Evolutionary conservation across 2,329 filamentous ascomycete genomes (phyloP).

Genomic region (Penicillium frequentans): DNA sequence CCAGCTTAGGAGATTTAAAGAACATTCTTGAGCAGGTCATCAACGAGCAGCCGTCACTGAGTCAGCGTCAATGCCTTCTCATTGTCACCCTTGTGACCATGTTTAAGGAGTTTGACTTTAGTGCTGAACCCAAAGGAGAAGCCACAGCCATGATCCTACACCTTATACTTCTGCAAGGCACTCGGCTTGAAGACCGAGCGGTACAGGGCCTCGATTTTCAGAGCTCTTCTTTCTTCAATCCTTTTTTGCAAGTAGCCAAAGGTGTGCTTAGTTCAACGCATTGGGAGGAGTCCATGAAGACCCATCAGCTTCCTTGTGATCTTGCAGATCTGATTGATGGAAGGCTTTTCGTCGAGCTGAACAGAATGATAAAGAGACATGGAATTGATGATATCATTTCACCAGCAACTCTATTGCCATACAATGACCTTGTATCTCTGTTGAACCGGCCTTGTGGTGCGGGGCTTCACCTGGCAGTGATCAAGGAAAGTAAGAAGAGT

Average conservation of each 20-base stretch:
- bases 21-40: background rate
- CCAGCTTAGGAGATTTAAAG: background rate
- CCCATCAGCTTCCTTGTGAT: constrained; percentile 39
- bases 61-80: constrained; percentile 21
- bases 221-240: constrained; percentile 26
- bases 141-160: constrained; percentile 22
- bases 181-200: constrained; percentile 18
- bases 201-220: background rate
- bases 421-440: constrained; percentile 9
- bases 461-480: background rate
- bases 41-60: constrained; percentile 8
- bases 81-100: constrained; percentile 19
- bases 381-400: constrained; percentile 1
- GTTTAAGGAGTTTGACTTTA: constrained; percentile 1
- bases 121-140: background rate
- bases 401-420: constrained; percentile 9
- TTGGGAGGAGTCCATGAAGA: constrained; percentile 34
- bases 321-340: constrained; percentile 59
- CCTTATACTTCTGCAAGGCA: constrained; percentile 19
- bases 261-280: constrained; percentile 36
- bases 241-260: constrained; percentile 39
- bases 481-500: background rate
- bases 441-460: constrained; percentile 4
- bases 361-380: constrained; percentile 4
- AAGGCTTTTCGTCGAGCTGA: constrained; percentile 39